Conservation (phyloP, 495 filamentous ascomycete genomes). For the Aspergillus indologenus region DNA sequence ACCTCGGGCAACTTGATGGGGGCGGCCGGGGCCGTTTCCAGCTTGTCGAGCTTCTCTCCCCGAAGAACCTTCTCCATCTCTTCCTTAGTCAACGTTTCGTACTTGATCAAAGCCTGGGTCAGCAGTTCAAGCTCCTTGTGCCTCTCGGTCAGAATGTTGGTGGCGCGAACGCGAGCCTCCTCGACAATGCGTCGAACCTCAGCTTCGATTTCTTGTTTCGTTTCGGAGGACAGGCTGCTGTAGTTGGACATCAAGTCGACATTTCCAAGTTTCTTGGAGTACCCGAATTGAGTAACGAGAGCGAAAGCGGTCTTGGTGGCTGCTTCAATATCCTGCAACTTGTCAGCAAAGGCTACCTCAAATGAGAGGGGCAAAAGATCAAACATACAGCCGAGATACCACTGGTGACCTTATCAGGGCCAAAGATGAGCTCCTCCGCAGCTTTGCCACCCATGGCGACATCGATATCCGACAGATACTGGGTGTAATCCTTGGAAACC, state of each 20-base stretch:
- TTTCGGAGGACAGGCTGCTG: slow-evolving; percentile 75
- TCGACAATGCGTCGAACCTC: slow-evolving; percentile 86
- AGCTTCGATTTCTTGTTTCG: slow-evolving; percentile 75
- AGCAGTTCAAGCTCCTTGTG: slow-evolving; percentile 81
- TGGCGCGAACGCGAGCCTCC: slow-evolving; percentile 72
- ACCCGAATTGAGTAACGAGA: slow-evolving; percentile 84
- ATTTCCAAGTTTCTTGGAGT: slow-evolving; percentile 85
- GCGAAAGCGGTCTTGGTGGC: slow-evolving; percentile 77
- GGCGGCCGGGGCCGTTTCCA: slow-evolving; percentile 39
- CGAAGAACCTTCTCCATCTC: slow-evolving; percentile 86
- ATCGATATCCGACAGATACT: slow-evolving; percentile 72
- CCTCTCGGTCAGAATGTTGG: slow-evolving; percentile 63
- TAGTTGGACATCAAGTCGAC: slow-evolving; percentile 81
- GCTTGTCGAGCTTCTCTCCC: slow-evolving; percentile 76
- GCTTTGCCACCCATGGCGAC: slow-evolving; percentile 87
- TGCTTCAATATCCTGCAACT: slow-evolving; percentile 67
- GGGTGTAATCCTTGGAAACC: slow-evolving; percentile 68
- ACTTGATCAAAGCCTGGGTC: slow-evolving; percentile 86
- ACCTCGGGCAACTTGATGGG: slow-evolving; percentile 57
- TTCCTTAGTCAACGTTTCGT: slow-evolving; percentile 82
- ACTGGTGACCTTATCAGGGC: slow-evolving; percentile 78
- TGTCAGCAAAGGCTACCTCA: slow-evolving; percentile 16
- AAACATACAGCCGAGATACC: slow-evolving; percentile 69
- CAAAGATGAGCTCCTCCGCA: slow-evolving; percentile 90
- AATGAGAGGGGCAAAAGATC: not conserved